These are phyloP conservation scores for Sclerotinia glacialis DNA, from an alignment of 2,329 filamentous ascomycete species.

Conservation along the genomic window DNA sequence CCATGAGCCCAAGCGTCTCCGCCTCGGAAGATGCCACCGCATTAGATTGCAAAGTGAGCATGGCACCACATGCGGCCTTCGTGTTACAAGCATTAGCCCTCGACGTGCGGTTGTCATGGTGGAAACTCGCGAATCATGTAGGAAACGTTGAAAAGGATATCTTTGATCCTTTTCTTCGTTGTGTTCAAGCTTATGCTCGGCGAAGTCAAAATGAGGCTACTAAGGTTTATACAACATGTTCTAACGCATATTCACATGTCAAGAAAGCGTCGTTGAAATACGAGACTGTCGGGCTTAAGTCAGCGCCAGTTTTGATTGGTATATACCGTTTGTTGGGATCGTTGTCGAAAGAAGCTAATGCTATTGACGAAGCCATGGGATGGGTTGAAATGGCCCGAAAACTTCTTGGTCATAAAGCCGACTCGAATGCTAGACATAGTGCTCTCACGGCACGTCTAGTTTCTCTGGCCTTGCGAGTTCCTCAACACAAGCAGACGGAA, in stretches of 20 bases:
- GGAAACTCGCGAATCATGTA: conserved; percentile 59
- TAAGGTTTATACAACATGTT: conserved; percentile 31
- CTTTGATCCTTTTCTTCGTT: conserved; percentile 62
- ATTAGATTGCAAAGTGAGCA: conserved; percentile 51
- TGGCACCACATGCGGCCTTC: conserved; percentile 57
- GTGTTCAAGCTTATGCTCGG: conserved; percentile 58
- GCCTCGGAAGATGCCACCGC: conserved; percentile 58
- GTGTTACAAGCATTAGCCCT: conserved; percentile 64
- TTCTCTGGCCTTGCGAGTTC: conserved; percentile 51
- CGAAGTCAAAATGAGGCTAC: conserved; percentile 41
- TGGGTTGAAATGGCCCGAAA: conserved; percentile 51
- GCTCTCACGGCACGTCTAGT: conserved; percentile 55
- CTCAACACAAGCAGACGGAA: conserved; percentile 43
- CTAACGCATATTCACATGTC: conserved; percentile 29
- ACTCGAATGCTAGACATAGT: conserved; percentile 42
- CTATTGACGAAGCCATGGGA: conserved; percentile 50
- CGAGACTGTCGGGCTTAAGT: conserved; percentile 25
- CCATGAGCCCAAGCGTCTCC: conserved; percentile 65
- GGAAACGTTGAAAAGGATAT: conserved; percentile 63
- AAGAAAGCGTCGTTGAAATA: conserved; percentile 28
- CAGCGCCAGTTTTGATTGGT: conserved; percentile 28
- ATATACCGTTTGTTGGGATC: conserved; percentile 52
- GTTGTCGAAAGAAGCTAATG: conserved; percentile 47
- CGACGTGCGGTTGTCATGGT: conserved; percentile 60
- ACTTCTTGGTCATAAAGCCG: conserved; percentile 26